phyloP scores from a whole-genome alignment of 2,329 filamentous ascomycete species.

The Colletotrichum coccodes region DNA sequence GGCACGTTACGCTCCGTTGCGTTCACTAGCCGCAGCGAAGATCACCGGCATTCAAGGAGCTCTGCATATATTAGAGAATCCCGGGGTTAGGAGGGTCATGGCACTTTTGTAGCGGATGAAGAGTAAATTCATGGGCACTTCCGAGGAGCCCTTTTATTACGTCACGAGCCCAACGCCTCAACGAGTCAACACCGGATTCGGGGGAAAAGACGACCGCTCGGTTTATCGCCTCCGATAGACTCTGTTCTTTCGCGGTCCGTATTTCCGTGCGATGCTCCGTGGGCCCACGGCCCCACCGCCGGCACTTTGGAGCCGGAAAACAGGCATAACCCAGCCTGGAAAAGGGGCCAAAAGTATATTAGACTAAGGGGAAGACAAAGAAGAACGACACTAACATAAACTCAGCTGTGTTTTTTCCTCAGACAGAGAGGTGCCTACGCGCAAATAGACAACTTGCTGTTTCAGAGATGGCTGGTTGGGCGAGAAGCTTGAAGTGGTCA shows the following conservation, averaged over 20 bases:
- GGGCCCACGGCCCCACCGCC: background rate
- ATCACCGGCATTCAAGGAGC: background rate
- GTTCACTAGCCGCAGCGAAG: background rate
- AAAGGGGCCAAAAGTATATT: constrained; percentile 8
- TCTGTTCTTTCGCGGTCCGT: background rate
- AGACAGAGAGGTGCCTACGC: background rate
- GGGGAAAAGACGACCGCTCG: background rate
- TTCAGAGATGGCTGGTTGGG: background rate
- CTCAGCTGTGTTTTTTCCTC: background rate
- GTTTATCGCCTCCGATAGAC: background rate
- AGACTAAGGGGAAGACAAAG: constrained; percentile 2
- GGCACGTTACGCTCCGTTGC: background rate
- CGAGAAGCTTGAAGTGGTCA: background rate
- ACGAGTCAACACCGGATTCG: background rate
- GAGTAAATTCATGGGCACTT: background rate
- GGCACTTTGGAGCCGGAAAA: background rate
- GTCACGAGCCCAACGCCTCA: background rate
- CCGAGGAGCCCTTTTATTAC: background rate
- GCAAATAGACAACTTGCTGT: background rate
- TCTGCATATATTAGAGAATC: background rate
- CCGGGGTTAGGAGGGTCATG: background rate
- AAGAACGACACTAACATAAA: background rate
- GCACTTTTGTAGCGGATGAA: background rate
- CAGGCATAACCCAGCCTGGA: constrained; percentile 10
- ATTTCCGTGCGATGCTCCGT: constrained; percentile 8